A percentile compares a stretch with the other conserved stretches of the same genome.
These are phyloP conservation scores for Aspergillus ellipticus DNA, from an alignment of 495 filamentous ascomycete genomes.

Conservation along the genomic window DNA sequence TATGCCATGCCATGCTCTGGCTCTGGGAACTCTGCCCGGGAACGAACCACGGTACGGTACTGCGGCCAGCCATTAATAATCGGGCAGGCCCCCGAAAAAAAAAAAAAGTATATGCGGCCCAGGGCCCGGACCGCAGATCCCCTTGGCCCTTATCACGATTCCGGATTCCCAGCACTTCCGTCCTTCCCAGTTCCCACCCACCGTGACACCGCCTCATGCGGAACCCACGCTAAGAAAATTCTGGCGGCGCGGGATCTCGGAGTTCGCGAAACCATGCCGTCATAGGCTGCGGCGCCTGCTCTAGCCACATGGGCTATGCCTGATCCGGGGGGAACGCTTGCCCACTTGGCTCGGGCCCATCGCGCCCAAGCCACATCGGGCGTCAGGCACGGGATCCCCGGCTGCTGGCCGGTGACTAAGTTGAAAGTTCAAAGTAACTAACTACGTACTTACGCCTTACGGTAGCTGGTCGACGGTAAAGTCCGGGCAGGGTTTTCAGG, in stretches of 20 bases:
- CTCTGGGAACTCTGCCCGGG: too few relatives aligned
- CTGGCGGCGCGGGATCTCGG: background rate
- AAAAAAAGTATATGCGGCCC: background rate
- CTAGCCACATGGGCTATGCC: background rate
- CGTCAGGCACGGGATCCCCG: background rate
- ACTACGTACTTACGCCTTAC: too few relatives aligned
- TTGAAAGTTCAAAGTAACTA: too few relatives aligned
- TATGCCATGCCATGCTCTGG: too few relatives aligned
- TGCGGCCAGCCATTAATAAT: background rate
- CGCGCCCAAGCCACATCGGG: background rate
- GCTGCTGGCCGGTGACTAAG: background rate
- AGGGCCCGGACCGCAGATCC: slow-evolving; percentile 11
- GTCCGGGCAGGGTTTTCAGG: too few relatives aligned
- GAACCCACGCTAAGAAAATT: slow-evolving; percentile 2
- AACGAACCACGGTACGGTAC: background rate
- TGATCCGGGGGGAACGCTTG: background rate
- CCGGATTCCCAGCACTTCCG: background rate
- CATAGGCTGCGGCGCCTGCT: slow-evolving; percentile 1
- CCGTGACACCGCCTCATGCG: slow-evolving; percentile 11
- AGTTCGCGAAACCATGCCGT: background rate
- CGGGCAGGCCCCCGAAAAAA: slow-evolving; percentile 17
- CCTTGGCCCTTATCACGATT: slow-evolving; percentile 1
- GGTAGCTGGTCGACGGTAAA: too few relatives aligned
- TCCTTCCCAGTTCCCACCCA: background rate
- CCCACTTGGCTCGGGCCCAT: background rate